A percentile compares a stretch with the other conserved stretches of the same genome.
phyloP scores from a whole-genome alignment of 2,329 filamentous ascomycete genomes.

The Penicillium digitatum region DNA sequence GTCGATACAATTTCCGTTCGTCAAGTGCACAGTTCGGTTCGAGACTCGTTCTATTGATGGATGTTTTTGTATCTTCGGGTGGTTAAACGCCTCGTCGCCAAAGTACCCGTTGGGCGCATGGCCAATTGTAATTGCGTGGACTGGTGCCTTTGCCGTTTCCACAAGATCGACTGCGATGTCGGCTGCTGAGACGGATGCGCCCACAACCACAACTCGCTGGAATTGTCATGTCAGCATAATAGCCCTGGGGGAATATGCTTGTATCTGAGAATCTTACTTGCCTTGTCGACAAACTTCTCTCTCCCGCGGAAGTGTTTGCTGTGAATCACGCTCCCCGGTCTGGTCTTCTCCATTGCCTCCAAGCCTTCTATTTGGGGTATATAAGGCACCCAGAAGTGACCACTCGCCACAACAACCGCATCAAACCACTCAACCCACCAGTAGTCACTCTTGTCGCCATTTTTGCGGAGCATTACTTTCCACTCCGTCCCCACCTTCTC shows the following conservation, averaged over 20 bases:
- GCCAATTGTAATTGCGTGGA: neutral
- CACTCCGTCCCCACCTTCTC: neutral
- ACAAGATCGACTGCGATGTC: neutral
- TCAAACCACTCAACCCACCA: conserved; percentile 1
- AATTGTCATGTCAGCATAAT: neutral
- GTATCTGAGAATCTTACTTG: neutral
- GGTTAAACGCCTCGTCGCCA: neutral
- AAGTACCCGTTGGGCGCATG: neutral
- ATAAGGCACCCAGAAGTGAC: conserved; percentile 1
- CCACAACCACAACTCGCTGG: neutral
- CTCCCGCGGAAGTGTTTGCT: conserved; percentile 1
- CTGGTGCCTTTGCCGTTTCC: neutral
- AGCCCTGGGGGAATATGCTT: neutral
- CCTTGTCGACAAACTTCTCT: neutral
- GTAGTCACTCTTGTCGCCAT: neutral
- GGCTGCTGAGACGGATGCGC: neutral
- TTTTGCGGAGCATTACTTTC: neutral
- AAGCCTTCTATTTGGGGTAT: neutral
- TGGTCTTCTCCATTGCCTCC: neutral
- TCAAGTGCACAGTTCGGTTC: neutral
- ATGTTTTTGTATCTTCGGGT: neutral
- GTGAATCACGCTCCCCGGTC: neutral
- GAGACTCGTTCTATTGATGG: conserved; percentile 1
- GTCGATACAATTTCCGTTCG: neutral
- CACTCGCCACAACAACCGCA: neutral